Evolutionary conservation across 1,139 yeast species (phyloP), one percentile per base, ranked within the genome.

Genomic region (Protomyces macrosporus): DNA sequence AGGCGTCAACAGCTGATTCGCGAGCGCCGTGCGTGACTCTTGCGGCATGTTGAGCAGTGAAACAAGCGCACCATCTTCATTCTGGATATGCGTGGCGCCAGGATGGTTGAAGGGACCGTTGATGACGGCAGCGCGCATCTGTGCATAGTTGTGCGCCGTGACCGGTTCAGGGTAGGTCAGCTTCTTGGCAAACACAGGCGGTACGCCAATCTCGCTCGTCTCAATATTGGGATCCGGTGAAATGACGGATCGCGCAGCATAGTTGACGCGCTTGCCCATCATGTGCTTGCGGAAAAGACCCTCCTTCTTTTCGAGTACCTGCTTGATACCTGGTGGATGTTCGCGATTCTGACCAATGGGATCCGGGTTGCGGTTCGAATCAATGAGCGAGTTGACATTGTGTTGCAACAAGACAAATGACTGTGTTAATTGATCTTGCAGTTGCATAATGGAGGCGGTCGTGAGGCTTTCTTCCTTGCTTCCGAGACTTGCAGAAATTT

Each of bases 231-330:
- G 99, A 78, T 95, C 99, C 3, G 98, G 98, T 5, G 98, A 91
- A 77, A 95, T 95, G 71, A 95, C 99, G 12, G 98, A 91, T 76
- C 99, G 89, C 60, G 98, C 98, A 67, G 98, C 98, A 72, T 88
- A 91, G 75, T 95, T 95, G 67, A 95, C 99, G 80, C 99, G 90
- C 81, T 95, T 95, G 76, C 99, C 99, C 98, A 95, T 95, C 98
- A 95, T 93, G 73, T 95, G 97, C 76, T 91, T 93, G 81, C 99
- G 86, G 81, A 93, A 93, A 70, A 93, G 81, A 75, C 99, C 99
- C 78, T 95, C 98, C 75, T 95, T 95, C 86, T 95, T 93, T 78
- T 95, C 99, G 72, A 95, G 80, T 3, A 97, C 96, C 80, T 95
- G 98, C 75, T 95, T 93, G 71, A 95, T 84, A 79, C 99, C 99